These are phyloP conservation scores for Lithospermum erythrorhizon DNA, from an alignment of 257 asterid species.

Conservation along the genomic window DNA sequence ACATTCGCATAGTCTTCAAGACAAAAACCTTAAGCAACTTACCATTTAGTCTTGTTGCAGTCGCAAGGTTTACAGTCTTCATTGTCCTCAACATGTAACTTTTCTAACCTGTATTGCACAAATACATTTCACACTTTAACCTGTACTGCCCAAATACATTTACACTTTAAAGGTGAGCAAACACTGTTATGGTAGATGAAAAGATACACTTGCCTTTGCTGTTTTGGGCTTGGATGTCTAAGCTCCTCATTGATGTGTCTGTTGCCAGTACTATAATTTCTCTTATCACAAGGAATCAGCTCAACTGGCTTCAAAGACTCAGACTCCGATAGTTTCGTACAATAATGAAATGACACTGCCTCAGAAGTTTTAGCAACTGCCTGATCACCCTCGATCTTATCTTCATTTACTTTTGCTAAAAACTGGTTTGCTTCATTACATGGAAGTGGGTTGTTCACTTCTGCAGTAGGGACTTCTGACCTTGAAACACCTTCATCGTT, in stretches of 20 bases:
- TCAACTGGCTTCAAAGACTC: conserved; percentile 24
- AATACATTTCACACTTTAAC: conserved; percentile 14
- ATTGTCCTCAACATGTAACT: conserved; percentile 26
- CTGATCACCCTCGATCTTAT: conserved; percentile 14
- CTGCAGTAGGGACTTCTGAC: conserved; percentile 12
- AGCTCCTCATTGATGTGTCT: conserved; percentile 21
- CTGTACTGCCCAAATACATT: conserved; percentile 28
- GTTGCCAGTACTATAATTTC: conserved; percentile 19
- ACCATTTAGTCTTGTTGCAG: conserved; percentile 75
- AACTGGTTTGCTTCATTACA: conserved; percentile 20
- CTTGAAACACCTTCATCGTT: conserved; percentile 11
- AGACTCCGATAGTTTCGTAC: conserved; percentile 22
- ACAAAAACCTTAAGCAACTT: conserved; percentile 20
- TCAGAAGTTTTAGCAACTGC: conserved; percentile 18
- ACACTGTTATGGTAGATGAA: conserved; percentile 1
- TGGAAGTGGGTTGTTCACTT: conserved; percentile 19
- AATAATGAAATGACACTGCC: conserved; percentile 18
- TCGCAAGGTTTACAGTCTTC: conserved; percentile 66
- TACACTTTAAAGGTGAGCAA: conserved; percentile 10
- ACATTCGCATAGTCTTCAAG: conserved; percentile 9
- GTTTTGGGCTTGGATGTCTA: conserved; percentile 34
- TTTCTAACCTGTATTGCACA: conserved; percentile 37
- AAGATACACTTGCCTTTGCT: conserved; percentile 47
- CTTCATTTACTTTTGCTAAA: conserved; percentile 19
- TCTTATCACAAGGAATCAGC: conserved; percentile 24